Evolutionary conservation across 176 grass and related monocot genomes (phyloP).

Genomic region (Oryza brachyantha): DNA sequence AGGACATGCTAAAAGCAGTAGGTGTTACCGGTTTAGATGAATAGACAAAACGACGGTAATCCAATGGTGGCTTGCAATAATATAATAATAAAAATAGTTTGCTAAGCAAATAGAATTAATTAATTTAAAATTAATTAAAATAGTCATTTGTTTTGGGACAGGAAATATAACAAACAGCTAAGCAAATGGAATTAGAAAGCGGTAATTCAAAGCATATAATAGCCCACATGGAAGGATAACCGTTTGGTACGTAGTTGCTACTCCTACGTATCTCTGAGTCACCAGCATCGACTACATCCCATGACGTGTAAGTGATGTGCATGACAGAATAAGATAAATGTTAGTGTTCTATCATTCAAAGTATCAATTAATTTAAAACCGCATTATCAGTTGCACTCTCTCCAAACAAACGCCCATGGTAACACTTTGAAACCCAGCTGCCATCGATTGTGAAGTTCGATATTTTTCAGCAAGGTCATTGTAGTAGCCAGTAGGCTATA

Average conservation of each 20-base stretch:
- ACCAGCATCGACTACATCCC: not conserved
- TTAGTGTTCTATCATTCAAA: not conserved
- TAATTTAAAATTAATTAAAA: too few relatives aligned
- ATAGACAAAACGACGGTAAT: too few relatives aligned
- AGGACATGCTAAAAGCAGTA: too few relatives aligned
- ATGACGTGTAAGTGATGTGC: not conserved
- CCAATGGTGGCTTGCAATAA: too few relatives aligned
- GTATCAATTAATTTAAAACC: not conserved
- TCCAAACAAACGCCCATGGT: not conserved
- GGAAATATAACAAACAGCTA: too few relatives aligned
- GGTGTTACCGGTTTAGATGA: too few relatives aligned
- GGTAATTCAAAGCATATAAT: not conserved
- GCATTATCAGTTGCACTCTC: not conserved
- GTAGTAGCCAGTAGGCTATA: too few relatives aligned
- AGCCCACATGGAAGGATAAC: slow-evolving; percentile 15
- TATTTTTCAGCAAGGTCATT: not conserved
- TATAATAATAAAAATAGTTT: too few relatives aligned
- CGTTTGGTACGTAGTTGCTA: not conserved
- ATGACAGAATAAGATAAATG: not conserved
- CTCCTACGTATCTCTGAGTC: slow-evolving; percentile 9
- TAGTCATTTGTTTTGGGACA: too few relatives aligned
- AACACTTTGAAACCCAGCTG: not conserved
- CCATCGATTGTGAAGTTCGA: not conserved
- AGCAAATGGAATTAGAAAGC: too few relatives aligned
- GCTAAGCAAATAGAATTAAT: too few relatives aligned